phyloP scores from a whole-genome alignment of 2,329 filamentous ascomycete genomes.

The Fusarium devonianum region DNA sequence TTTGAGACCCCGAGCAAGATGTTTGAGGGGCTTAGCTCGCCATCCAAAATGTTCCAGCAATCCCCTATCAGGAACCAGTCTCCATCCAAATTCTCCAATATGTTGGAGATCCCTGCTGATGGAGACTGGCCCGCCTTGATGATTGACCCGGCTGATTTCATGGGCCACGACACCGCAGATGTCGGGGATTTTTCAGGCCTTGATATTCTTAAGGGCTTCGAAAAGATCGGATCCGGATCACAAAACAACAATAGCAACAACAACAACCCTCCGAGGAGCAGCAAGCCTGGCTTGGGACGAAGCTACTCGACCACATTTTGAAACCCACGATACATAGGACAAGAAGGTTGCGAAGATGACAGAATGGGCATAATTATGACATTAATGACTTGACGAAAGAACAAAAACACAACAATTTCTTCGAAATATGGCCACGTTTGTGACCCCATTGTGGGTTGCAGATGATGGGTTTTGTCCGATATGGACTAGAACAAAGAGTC shows the following conservation, averaged over 20 bases:
- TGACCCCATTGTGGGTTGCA: conserved; percentile 18
- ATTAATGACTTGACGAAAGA: conserved; percentile 42
- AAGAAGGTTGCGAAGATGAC: conserved; percentile 24
- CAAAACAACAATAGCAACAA: conserved; percentile 46
- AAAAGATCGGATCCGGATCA: conserved; percentile 69
- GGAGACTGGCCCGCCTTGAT: conserved; percentile 49
- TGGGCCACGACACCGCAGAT: conserved; percentile 57
- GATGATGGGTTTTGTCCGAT: conserved; percentile 23
- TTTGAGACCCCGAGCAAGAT: conserved; percentile 66
- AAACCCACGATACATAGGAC: conserved; percentile 12
- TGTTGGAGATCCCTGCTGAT: conserved; percentile 48
- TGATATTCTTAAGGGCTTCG: conserved; percentile 78
- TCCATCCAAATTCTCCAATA: conserved; percentile 57
- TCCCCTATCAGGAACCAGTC: conserved; percentile 51
- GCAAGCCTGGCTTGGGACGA: conserved; percentile 42
- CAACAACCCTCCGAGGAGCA: conserved; percentile 36
- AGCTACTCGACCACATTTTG: conserved; percentile 46
- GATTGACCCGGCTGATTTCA: conserved; percentile 51
- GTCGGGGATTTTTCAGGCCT: conserved; percentile 65
- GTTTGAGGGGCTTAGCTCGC: conserved; percentile 62
- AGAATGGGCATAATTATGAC: conserved; percentile 38
- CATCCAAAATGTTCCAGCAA: conserved; percentile 57
- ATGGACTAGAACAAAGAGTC: conserved; percentile 39
- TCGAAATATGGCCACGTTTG: conserved; percentile 25
- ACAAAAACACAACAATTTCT: conserved; percentile 26